These are phyloP conservation scores for Exophiala xenobiotica DNA, from an alignment of 2,329 filamentous ascomycete species.

Conservation along the genomic window DNA sequence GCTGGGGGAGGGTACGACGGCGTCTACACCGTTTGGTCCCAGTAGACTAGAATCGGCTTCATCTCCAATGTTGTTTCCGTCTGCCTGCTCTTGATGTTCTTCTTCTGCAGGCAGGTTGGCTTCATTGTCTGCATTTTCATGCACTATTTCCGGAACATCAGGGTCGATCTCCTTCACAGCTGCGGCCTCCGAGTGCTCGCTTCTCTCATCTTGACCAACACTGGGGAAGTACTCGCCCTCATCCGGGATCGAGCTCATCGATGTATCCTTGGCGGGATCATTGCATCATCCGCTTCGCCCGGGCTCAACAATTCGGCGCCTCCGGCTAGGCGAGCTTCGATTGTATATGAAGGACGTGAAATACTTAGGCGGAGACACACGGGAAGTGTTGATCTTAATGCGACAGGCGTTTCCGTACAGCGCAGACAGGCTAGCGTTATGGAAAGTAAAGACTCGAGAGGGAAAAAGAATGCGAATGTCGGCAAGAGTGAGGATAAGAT, in stretches of 20 bases:
- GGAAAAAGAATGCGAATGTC: too few species aligned
- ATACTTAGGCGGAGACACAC: too few species aligned
- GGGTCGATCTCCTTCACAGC: slow-evolving; percentile 32
- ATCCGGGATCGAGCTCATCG: slow-evolving; percentile 69
- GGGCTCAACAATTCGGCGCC: too few species aligned
- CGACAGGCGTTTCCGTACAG: too few species aligned
- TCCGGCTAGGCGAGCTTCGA: too few species aligned
- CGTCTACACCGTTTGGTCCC: slow-evolving; percentile 8
- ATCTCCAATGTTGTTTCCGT: slow-evolving; percentile 23
- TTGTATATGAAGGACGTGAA: too few species aligned
- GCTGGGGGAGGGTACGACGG: slow-evolving; percentile 1
- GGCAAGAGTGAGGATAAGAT: too few species aligned
- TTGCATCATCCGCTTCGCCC: slow-evolving; percentile 27
- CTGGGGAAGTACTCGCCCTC: slow-evolving; percentile 61
- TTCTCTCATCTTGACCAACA: slow-evolving; percentile 47
- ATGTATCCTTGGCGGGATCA: slow-evolving; percentile 36
- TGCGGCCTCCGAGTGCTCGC: slow-evolving; percentile 35
- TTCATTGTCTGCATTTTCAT: neutral
- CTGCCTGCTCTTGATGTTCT: slow-evolving; percentile 21
- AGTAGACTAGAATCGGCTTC: neutral
- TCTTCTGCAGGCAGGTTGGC: slow-evolving; percentile 10
- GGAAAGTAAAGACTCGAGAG: too few species aligned
- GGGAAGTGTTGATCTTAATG: too few species aligned
- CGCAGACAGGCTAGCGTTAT: too few species aligned
- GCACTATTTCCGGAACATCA: slow-evolving; percentile 26